Evolutionary conservation across 176 grass and related monocot species (phyloP).

Genomic region (Oryza australiensis): DNA sequence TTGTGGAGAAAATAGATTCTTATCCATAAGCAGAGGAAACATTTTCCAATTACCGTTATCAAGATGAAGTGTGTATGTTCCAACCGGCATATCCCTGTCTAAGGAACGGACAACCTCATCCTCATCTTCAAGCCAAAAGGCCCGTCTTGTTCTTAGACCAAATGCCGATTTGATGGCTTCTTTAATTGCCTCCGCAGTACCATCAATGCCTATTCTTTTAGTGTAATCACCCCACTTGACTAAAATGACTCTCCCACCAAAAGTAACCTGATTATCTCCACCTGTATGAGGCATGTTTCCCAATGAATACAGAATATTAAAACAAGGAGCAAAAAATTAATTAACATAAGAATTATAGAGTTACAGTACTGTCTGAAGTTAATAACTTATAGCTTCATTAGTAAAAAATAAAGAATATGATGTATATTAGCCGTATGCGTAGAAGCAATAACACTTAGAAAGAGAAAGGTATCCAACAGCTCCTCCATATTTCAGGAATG

Average conservation of each 20-base stretch:
- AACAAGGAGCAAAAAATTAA: not conserved
- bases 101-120: conserved; percentile 81
- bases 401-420: not conserved
- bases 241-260: conserved; percentile 85
- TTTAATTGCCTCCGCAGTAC: conserved; percentile 82
- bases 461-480: not conserved
- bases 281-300: conserved; percentile 38
- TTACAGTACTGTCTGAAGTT: not conserved
- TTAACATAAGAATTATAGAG: conserved; percentile 12
- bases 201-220: conserved; percentile 96
- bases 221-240: conserved; percentile 96
- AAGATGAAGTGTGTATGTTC: conserved; percentile 92
- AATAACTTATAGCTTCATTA: not conserved
- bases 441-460: not conserved
- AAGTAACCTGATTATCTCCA: conserved; percentile 66
- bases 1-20: conserved; percentile 24
- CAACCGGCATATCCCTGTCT: conserved; percentile 91
- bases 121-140: conserved; percentile 99
- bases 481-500: conserved; percentile 10
- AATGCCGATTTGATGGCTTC: conserved; percentile 94
- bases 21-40: not conserved
- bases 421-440: not conserved
- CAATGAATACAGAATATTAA: conserved; percentile 26
- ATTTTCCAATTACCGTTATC: conserved; percentile 64
- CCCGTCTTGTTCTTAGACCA: conserved; percentile 87